Base-by-base conservation (phyloP, 805 yeast genomes). In the Suhomyces emberorum region DNA sequence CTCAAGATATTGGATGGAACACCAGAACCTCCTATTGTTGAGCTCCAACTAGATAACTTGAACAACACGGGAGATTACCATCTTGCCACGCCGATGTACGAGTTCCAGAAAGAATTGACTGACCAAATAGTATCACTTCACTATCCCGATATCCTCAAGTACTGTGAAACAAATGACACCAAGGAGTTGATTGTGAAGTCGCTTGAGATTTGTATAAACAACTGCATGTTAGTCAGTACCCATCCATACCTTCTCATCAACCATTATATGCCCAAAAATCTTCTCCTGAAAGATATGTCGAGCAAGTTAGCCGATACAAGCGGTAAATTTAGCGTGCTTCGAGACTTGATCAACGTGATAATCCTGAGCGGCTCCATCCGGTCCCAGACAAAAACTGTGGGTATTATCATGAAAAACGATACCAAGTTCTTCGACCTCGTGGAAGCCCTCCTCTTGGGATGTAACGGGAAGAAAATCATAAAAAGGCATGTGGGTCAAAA, bases 91-190 rank as follows among this genome's bases (percentile, higher is more conserved):
- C 89, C 95, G 3, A 77, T 88, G 79, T 77, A 82, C 36, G 87
- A 83, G 43, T 85, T 85, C 47, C 98, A 91, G 55, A 83, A 81
- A 51, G 93, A 88, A 51, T 69, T 91, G 35, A 86, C 89, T 8
- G 95, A 91, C 58, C 96, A 88, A 55, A 88, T 93, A 20, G 85
- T 91, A 9, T 85, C 95, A 1, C 67, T 88, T 27, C 98, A 91
- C 60, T 91, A 89, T 55, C 79, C 91, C 22, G 98, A 89, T 54
- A 88, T 91, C 39, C 67, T 91, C 48, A 81, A 88, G 59, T 89
- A 83, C 56, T 88, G 86, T 52, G 95, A 88, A 55, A 66, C 77
- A 33, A 63, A 71, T 39, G 73, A 70, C 43, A 61, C 63, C 27
- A 57, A 61, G 4, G 72, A 67, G 11, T 76, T 85, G 19, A 75